Evolutionary conservation across 805 yeast genomes (phyloP).

Genomic region (Vanderwaltozyma polyspora): DNA sequence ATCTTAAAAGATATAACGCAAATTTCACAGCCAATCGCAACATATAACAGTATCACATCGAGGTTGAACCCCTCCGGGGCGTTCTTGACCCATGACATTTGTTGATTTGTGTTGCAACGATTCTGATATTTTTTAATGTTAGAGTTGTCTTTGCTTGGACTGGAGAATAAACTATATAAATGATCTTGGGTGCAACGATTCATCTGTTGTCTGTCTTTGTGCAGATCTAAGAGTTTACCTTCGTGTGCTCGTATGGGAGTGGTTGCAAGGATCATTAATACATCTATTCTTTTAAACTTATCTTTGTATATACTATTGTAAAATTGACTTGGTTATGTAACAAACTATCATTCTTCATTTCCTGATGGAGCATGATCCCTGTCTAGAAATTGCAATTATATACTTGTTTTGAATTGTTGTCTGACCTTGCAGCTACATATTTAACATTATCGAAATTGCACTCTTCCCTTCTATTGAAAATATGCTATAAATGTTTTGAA

Average conservation of each 20-base stretch:
- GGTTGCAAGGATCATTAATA: constrained; percentile 40
- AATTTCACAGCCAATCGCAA: constrained; percentile 53
- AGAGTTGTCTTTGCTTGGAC: constrained; percentile 32
- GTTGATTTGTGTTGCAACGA: constrained; percentile 37
- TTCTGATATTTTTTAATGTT: no score
- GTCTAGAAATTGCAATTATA: no score
- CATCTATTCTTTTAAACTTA: constrained; percentile 14
- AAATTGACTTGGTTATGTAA: no score
- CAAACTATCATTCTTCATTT: no score
- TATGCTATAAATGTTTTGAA: no score
- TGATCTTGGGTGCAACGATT: constrained; percentile 68
- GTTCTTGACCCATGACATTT: constrained; percentile 61
- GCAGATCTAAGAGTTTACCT: constrained; percentile 55
- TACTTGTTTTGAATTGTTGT: no score
- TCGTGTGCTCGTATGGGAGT: constrained; percentile 68
- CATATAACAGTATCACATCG: constrained; percentile 51
- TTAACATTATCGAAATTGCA: no score
- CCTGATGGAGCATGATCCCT: no score
- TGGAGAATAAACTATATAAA: constrained; percentile 43
- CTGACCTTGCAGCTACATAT: background rate
- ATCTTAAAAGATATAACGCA: no score
- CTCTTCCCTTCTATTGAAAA: no score
- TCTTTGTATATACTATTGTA: background rate
- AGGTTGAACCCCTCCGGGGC: constrained; percentile 56
- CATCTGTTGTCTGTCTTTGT: constrained; percentile 38